These are phyloP conservation scores for Baorangia bicolor DNA, from an alignment of 768 basidiomycete species.

Conservation along the genomic window DNA sequence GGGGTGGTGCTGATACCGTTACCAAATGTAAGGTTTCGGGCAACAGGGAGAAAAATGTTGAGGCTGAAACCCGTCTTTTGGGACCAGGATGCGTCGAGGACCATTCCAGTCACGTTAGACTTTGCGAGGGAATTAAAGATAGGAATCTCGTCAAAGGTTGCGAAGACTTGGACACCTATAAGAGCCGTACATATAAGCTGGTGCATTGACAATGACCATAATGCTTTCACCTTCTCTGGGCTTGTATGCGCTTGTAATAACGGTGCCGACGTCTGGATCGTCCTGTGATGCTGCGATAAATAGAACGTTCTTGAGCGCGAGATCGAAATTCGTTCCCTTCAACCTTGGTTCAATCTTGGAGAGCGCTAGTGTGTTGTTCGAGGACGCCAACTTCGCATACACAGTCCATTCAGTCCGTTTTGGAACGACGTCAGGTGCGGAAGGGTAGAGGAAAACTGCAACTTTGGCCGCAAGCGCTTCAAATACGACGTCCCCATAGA, in stretches of 20 bases:
- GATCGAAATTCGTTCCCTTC: slow-evolving; percentile 2
- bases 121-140: not conserved
- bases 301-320: not conserved
- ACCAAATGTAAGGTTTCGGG: slow-evolving; percentile 6
- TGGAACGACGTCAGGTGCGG: not conserved
- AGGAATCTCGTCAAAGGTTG: slow-evolving; percentile 1
- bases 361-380: not conserved
- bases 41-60: not conserved
- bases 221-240: not conserved
- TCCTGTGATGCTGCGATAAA: slow-evolving; percentile 5
- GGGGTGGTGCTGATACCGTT: slow-evolving; percentile 2
- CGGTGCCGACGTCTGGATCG: not conserved
- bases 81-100: slow-evolving; percentile 5
- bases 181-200: not conserved
- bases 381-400: not conserved
- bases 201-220: not conserved
- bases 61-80: not conserved
- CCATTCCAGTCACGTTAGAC: not conserved
- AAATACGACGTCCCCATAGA: slow-evolving; percentile 4
- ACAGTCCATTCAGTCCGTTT: slow-evolving; percentile 5
- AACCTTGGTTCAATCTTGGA: slow-evolving; percentile 2
- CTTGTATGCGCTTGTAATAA: not conserved
- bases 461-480: not conserved
- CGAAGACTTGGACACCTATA: slow-evolving; percentile 4
- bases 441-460: slow-evolving; percentile 4